Percentiles rank a stretch among this genome's conserved stretches.
Evolutionary conservation across 148 eudicot species (phyloP).

Genomic region (Fagopyrum homotropicum): DNA sequence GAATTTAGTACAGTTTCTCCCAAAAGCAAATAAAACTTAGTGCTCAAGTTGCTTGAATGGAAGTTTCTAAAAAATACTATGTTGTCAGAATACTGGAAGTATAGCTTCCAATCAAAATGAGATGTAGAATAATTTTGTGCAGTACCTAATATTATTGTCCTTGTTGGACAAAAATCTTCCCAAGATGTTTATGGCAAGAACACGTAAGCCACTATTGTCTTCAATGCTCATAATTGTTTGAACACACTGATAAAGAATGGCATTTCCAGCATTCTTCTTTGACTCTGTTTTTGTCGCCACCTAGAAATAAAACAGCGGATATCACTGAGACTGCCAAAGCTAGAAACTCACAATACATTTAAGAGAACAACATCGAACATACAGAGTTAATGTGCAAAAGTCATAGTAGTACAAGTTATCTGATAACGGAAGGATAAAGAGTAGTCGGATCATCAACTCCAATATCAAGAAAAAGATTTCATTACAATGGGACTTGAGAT

Average conservation of each 20-base stretch:
- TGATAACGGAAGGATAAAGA: not conserved
- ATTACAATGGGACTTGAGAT: not conserved
- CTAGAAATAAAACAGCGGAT: slow-evolving; percentile 27
- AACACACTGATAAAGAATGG: slow-evolving; percentile 96
- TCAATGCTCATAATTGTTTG: slow-evolving; percentile 91
- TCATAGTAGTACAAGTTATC: not conserved
- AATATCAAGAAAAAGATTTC: not conserved
- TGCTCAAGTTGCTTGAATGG: not conserved
- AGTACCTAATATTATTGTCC: slow-evolving; percentile 94
- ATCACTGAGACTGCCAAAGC: not conserved
- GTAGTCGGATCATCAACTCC: not conserved
- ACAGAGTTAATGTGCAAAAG: not conserved
- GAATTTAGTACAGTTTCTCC: not conserved
- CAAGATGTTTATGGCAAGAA: slow-evolving; percentile 92
- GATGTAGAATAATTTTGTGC: not conserved
- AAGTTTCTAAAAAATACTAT: not conserved
- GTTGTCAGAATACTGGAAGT: not conserved
- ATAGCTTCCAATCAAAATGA: not conserved
- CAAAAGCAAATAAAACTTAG: not conserved
- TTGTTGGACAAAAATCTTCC: slow-evolving; percentile 96
- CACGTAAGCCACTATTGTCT: slow-evolving; percentile 95
- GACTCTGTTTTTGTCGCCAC: slow-evolving; percentile 99
- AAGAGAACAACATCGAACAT: not conserved
- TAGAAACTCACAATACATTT: not conserved
- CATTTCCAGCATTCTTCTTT: slow-evolving; percentile 97